A percentile compares a stretch with the other conserved stretches of the same genome.
Conservation (phyloP, 73 alveolate genomes). For the Effrenium voratum region DNA sequence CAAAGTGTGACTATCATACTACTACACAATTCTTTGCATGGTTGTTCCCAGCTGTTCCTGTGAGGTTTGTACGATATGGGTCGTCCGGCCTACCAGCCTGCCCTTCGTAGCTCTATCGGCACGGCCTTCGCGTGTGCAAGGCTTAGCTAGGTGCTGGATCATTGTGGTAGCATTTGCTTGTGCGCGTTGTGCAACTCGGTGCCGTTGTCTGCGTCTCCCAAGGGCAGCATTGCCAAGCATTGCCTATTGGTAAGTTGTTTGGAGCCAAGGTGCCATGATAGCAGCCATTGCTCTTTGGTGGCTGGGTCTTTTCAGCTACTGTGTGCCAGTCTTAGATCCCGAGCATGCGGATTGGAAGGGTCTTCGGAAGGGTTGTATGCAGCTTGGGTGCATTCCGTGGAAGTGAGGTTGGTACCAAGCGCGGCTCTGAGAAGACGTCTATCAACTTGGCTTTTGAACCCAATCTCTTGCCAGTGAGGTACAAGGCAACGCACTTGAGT, state of each 20-base stretch:
- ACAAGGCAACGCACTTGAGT: constrained; percentile 48
- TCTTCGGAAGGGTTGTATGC: too few relatives aligned
- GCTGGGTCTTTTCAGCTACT: constrained; percentile 73
- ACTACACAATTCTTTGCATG: too few relatives aligned
- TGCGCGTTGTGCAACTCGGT: background rate
- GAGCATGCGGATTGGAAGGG: background rate
- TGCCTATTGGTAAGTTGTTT: background rate
- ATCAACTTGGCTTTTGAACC: background rate
- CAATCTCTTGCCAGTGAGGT: background rate
- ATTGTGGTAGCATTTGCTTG: background rate
- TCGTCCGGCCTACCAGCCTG: constrained; percentile 42
- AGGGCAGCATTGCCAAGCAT: background rate
- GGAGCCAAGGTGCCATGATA: constrained; percentile 27
- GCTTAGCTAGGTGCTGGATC: background rate
- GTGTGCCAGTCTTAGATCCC: background rate
- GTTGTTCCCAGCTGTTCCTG: background rate
- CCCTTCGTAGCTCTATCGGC: constrained; percentile 57
- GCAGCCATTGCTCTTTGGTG: constrained; percentile 42
- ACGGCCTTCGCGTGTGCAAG: background rate
- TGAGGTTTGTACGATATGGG: constrained; percentile 42
- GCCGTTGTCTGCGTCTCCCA: background rate
- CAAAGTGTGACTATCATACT: too few relatives aligned
- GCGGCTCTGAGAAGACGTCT: background rate
- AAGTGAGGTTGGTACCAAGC: background rate
- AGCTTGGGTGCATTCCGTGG: too few relatives aligned